Evolutionary conservation across 2,329 filamentous ascomycete genomes (phyloP), one percentile per base, ranked within the genome.

Genomic region (Fusarium solani-melongenae): DNA sequence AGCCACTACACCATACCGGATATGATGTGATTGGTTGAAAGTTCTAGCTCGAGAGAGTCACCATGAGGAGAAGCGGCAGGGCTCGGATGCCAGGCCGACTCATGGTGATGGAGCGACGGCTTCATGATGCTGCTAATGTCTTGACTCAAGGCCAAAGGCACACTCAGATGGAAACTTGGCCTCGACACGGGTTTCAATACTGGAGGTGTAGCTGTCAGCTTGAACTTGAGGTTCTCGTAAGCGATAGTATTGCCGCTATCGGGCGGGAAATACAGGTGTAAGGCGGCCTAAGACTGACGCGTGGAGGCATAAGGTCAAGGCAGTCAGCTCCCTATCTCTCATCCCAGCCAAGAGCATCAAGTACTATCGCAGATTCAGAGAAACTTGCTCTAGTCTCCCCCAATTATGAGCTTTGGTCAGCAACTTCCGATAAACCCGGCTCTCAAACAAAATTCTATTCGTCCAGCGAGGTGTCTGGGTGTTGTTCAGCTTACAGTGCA

Each of bases 1-100:
- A 77, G 77, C 78, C 78, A 79, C 77, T 80, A 79, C 78, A 79
- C 78, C 78, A 79, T 79, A 79, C 78, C 78, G 78, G 78, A 79
- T 57, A 20, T 51, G 27, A 79, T 57, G 17, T 51, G 27, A 51
- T 51, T 51, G 46, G 46, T 51, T 51, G 24, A 20, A 8, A 8
- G 2, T 7, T 6, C 12, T 2, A 2, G 3, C 4, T 29, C 6
- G 2, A 8, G 17, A 31, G 5, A 12, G 15, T 6, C 15, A 51
- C 3, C 17, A 51, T 51, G 15, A 49, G 17, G 22, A 46, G 27
- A 5, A 5, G 2, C 6, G 9, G 1, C 0, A 8, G 14, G 1
- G 6, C 6, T 44, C 2, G 20, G 3, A 44, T 44, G 20, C 3
- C n/a, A 41, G n/a, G n/a, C 11, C 10, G 5, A 41, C 11, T 22